These are phyloP conservation scores for Botrytis squamosa DNA, from an alignment of 2,329 filamentous ascomycete species.

Conservation along the genomic window DNA sequence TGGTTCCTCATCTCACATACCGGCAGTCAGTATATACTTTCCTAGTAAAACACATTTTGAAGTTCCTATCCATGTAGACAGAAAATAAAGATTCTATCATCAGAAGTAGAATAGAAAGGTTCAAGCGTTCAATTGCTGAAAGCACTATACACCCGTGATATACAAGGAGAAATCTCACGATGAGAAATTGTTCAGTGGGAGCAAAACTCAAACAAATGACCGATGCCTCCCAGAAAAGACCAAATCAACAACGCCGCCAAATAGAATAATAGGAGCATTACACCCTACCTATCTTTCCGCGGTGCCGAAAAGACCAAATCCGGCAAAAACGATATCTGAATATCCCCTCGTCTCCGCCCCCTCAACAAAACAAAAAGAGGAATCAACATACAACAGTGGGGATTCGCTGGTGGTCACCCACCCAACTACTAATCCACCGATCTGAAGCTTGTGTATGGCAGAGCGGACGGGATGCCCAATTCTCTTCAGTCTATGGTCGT, in stretches of 20 bases:
- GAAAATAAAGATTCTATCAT: background rate
- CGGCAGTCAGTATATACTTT: background rate
- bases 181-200: background rate
- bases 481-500: background rate
- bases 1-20: background rate
- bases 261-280: no score
- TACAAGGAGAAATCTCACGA: background rate
- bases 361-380: background rate
- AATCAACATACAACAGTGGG: background rate
- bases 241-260: background rate
- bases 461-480: background rate
- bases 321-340: background rate
- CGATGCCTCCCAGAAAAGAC: background rate
- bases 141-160: background rate
- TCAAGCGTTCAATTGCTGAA: background rate
- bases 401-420: background rate
- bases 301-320: background rate
- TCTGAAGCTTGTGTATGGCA: background rate
- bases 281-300: no score
- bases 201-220: background rate
- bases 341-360: background rate
- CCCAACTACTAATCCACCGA: background rate
- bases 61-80: background rate
- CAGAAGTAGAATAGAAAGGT: no score
- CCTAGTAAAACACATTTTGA: background rate